A percentile compares a stretch with the other conserved stretches of the same genome.
Evolutionary conservation across 2,329 filamentous ascomycete species (phyloP).

Genomic region (Xylaria sp.): DNA sequence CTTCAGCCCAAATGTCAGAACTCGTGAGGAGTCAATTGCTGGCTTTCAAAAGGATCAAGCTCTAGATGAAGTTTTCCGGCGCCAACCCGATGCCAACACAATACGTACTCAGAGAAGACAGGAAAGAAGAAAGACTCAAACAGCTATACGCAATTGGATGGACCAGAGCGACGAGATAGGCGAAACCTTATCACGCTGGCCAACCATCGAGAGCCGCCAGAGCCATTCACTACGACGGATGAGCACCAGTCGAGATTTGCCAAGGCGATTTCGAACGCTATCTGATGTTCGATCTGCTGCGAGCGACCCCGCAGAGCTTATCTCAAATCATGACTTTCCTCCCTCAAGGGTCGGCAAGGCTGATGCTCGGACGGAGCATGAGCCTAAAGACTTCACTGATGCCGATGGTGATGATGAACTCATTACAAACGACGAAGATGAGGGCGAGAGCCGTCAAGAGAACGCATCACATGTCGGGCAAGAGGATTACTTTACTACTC

Average conservation of each 20-base stretch:
- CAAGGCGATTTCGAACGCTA: constrained; percentile 60
- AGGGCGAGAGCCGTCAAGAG: constrained; percentile 57
- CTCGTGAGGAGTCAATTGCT: constrained; percentile 86
- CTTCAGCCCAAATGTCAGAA: constrained; percentile 77
- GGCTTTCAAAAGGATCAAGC: constrained; percentile 91
- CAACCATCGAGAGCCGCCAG: constrained; percentile 58
- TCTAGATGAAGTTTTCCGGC: constrained; percentile 89
- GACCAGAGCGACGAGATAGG: constrained; percentile 70
- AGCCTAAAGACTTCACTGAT: constrained; percentile 74
- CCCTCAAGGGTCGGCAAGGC: constrained; percentile 46
- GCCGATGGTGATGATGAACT: constrained; percentile 91
- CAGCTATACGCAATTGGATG: constrained; percentile 92
- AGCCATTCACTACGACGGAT: constrained; percentile 64
- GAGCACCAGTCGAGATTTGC: constrained; percentile 62
- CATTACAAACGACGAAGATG: constrained; percentile 81
- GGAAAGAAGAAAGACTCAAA: constrained; percentile 79
- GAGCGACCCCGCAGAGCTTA: constrained; percentile 72
- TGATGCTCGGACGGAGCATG: constrained; percentile 57
- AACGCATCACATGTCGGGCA: constrained; percentile 46
- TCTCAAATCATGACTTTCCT: constrained; percentile 57
- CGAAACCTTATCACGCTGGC: constrained; percentile 61
- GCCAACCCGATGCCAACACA: constrained; percentile 72
- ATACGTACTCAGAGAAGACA: constrained; percentile 69
- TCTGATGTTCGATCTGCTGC: constrained; percentile 70
- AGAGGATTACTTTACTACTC: constrained; percentile 68